Conservation (phyloP, 768 basidiomycete genomes). For the Terana coerulea region DNA sequence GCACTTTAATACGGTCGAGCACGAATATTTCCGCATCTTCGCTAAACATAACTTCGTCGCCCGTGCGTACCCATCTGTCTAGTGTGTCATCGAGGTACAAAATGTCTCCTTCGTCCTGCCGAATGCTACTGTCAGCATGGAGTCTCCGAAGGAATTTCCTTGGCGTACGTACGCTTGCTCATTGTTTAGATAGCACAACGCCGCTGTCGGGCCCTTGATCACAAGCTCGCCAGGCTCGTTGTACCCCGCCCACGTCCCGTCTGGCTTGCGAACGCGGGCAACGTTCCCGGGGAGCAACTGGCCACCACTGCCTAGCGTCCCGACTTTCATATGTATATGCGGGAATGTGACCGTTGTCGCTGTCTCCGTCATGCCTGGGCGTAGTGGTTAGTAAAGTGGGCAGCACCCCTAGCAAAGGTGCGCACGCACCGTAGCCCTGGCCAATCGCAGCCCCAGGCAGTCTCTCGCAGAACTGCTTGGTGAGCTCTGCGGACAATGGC, state of each 20-base stretch:
- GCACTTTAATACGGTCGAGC: conserved; percentile 73
- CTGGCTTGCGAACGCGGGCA: conserved; percentile 41
- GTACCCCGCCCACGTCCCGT: conserved; percentile 38
- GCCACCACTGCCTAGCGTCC: conserved; percentile 32
- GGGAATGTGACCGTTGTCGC: conserved; percentile 34
- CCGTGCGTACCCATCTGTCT: conserved; percentile 61
- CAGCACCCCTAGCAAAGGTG: not conserved
- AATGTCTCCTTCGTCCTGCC: conserved; percentile 62
- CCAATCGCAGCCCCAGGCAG: conserved; percentile 52
- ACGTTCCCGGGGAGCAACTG: conserved; percentile 40
- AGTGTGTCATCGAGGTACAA: conserved; percentile 19
- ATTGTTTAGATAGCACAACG: conserved; percentile 31
- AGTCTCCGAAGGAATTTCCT: not conserved
- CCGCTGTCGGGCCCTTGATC: conserved; percentile 40
- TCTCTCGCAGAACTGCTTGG: conserved; percentile 37
- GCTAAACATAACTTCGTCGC: conserved; percentile 67
- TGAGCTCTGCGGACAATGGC: conserved; percentile 51
- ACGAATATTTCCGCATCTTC: conserved; percentile 60
- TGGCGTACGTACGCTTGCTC: conserved; percentile 15
- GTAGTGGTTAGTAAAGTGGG: not conserved
- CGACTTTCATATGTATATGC: conserved; percentile 20
- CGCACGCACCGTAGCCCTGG: conserved; percentile 52
- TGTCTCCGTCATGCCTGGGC: conserved; percentile 36
- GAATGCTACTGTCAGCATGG: conserved; percentile 12
- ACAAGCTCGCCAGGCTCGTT: conserved; percentile 49